Conservation (phyloP, 768 basidiomycete genomes). For the Mycena alexandri region DNA sequence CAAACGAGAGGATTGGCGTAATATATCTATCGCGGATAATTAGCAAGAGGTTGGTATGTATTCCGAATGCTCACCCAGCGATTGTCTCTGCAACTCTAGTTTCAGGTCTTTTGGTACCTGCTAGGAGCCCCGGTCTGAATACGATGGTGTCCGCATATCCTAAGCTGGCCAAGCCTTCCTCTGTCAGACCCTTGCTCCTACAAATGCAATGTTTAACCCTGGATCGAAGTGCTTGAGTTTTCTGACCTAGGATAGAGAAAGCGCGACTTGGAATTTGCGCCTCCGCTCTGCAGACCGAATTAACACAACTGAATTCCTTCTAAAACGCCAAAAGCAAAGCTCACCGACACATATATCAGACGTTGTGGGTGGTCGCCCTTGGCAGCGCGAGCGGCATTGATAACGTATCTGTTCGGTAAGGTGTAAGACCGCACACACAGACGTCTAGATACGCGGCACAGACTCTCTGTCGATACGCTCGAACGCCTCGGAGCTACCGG, state of each 20-base stretch:
- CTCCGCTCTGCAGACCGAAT: conserved; percentile 51
- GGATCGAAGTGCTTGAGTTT: neutral
- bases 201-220: neutral
- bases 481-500: conserved; percentile 75
- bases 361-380: conserved; percentile 66
- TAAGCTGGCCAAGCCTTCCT: conserved; percentile 71
- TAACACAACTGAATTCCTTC: no score
- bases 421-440: no score
- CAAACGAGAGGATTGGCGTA: conserved; percentile 50
- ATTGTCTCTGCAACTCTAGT: conserved; percentile 56
- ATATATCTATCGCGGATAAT: conserved; percentile 47
- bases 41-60: neutral
- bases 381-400: conserved; percentile 78
- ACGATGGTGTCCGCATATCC: conserved; percentile 81
- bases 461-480: conserved; percentile 85
- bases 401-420: conserved; percentile 67
- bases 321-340: neutral
- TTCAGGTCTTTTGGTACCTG: conserved; percentile 60
- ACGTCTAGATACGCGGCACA: neutral
- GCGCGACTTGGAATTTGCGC: conserved; percentile 62
- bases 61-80: conserved; percentile 52
- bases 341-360: conserved; percentile 80
- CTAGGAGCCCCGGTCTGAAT: conserved; percentile 73
- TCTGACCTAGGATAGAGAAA: conserved; percentile 66
- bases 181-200: conserved; percentile 84